These are phyloP conservation scores for Scytalidium lignicola DNA, from an alignment of 2,329 filamentous ascomycete species.

Conservation along the genomic window DNA sequence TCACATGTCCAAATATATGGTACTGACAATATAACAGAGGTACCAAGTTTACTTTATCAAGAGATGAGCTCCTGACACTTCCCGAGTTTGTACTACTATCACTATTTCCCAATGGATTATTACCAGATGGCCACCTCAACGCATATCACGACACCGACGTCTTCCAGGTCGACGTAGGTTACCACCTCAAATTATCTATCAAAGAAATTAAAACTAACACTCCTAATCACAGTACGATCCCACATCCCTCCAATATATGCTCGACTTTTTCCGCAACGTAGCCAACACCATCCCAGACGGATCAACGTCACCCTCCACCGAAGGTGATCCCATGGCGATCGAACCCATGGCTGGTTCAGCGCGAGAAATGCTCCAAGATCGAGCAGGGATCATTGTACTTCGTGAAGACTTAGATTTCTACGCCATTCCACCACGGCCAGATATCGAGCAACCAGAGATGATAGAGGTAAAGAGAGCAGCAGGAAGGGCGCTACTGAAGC, in stretches of 20 bases:
- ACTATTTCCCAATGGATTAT: conserved; percentile 96
- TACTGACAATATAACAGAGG: conserved; percentile 54
- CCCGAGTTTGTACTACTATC: conserved; percentile 96
- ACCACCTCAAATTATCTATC: not conserved
- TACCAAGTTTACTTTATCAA: conserved; percentile 85
- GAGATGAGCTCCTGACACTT: conserved; percentile 90
- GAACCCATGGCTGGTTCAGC: conserved; percentile 68
- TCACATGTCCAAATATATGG: not conserved
- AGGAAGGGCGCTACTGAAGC: conserved; percentile 76
- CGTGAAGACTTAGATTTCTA: conserved; percentile 98
- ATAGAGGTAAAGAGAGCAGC: conserved; percentile 93
- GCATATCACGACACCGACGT: conserved; percentile 89
- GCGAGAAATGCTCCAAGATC: conserved; percentile 74
- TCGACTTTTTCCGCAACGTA: conserved; percentile 95
- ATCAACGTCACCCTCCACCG: conserved; percentile 58
- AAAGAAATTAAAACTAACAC: conserved; percentile 18
- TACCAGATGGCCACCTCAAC: conserved; percentile 94
- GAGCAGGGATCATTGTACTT: conserved; percentile 94
- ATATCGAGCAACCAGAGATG: conserved; percentile 87
- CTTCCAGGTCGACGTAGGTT: conserved; percentile 92
- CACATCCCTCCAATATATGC: conserved; percentile 94
- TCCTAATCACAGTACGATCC: conserved; percentile 76
- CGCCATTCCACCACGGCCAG: conserved; percentile 78
- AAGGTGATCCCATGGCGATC: conserved; percentile 60
- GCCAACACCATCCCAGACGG: conserved; percentile 90